phyloP scores from a whole-genome alignment of 2,329 filamentous ascomycete genomes.

The Aspergillus aculeatus region DNA sequence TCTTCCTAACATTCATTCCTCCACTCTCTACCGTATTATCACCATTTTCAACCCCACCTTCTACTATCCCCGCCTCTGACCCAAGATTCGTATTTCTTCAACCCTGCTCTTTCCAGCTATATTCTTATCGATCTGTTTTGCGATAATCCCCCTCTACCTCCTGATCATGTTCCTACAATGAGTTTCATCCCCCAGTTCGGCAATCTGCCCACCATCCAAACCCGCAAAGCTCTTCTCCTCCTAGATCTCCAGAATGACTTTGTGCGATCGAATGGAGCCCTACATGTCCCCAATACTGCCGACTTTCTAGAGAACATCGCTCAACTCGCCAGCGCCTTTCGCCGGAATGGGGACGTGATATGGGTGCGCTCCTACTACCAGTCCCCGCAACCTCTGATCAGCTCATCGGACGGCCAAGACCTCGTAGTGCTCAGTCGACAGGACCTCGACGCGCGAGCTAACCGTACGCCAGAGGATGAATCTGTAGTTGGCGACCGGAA shows the following conservation, averaged over 20 bases:
- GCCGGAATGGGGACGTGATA: slow-evolving; percentile 69
- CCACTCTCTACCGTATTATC: not conserved
- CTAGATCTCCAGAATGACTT: slow-evolving; percentile 94
- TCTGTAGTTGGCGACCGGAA: slow-evolving; percentile 8
- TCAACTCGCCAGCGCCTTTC: slow-evolving; percentile 69
- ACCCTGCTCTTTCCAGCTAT: too few relatives aligned
- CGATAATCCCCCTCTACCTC: not conserved
- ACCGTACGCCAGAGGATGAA: slow-evolving; percentile 18
- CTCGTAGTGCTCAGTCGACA: slow-evolving; percentile 45
- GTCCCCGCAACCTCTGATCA: slow-evolving; percentile 57
- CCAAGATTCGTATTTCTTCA: too few relatives aligned
- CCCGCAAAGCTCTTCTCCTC: slow-evolving; percentile 70
- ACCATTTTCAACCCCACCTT: too few relatives aligned
- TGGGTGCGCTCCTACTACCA: slow-evolving; percentile 81
- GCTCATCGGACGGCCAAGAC: slow-evolving; percentile 46
- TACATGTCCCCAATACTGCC: slow-evolving; percentile 63
- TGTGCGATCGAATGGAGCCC: slow-evolving; percentile 63
- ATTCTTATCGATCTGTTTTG: not conserved
- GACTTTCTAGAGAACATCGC: slow-evolving; percentile 68
- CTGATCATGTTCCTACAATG: slow-evolving; percentile 33
- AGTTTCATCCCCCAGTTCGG: slow-evolving; percentile 30
- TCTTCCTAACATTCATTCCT: not conserved
- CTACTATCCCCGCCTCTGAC: too few relatives aligned
- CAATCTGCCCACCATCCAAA: slow-evolving; percentile 52
- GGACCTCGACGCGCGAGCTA: slow-evolving; percentile 23